A percentile compares a stretch with the other conserved stretches of the same genome.
phyloP scores from a whole-genome alignment of 2,329 filamentous ascomycete species.

The Colletotrichum limetticola region DNA sequence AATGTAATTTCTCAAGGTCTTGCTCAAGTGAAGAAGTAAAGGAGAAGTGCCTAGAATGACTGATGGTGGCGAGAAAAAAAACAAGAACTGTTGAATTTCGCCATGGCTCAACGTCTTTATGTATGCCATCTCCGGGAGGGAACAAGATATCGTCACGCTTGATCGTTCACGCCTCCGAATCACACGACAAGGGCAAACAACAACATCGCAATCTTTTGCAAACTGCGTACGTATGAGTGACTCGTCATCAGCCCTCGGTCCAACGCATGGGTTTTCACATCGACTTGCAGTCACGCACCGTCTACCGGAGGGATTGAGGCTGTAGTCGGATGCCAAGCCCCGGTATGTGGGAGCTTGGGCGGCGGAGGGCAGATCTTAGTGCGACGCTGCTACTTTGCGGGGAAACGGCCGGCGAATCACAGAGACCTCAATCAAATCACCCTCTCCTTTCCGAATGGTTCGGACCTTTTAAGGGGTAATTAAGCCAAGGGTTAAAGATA shows the following conservation, averaged over 20 bases:
- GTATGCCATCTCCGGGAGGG: not conserved
- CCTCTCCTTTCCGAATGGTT: conserved; percentile 3
- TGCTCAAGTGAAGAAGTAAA: not conserved
- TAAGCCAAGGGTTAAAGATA: conserved; percentile 7
- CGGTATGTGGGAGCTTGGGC: conserved; percentile 11
- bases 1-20: no score
- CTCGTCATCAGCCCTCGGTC: conserved; percentile 6
- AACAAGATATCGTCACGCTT: not conserved
- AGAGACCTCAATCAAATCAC: not conserved
- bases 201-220: not conserved
- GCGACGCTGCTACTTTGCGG: conserved; percentile 4
- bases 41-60: not conserved
- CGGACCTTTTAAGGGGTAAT: not conserved
- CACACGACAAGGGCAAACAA: not conserved
- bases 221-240: conserved; percentile 3
- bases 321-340: conserved; percentile 11
- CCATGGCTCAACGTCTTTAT: not conserved
- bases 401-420: conserved; percentile 1
- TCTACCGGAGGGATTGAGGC: not conserved
- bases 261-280: conserved; percentile 2
- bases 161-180: not conserved
- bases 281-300: not conserved
- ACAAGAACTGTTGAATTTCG: not conserved
- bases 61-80: not conserved
- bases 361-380: conserved; percentile 3